Percentiles rank a stretch among this genome's conserved stretches.
phyloP scores from a whole-genome alignment of 345 rosid species.

The Erucastrum elatum region DNA sequence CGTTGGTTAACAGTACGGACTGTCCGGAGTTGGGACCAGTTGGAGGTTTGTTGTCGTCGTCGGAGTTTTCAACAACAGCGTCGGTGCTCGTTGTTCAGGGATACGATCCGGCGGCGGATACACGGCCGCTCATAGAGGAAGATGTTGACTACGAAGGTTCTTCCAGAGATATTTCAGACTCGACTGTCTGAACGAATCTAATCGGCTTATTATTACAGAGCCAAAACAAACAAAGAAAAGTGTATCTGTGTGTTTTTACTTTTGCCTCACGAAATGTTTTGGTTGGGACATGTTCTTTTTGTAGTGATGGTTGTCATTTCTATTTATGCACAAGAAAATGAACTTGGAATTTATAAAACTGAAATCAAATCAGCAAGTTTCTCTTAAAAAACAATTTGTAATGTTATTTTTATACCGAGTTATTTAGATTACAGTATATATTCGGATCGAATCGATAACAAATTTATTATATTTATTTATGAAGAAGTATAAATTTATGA shows the following conservation, averaged over 20 bases:
- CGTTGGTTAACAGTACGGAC: constrained; percentile 39
- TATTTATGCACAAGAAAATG: constrained; percentile 5
- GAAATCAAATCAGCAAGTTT: background rate
- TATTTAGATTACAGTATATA: too few species aligned
- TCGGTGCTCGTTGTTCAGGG: constrained; percentile 54
- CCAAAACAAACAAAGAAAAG: background rate
- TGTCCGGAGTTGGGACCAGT: constrained; percentile 54
- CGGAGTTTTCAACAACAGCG: constrained; percentile 47
- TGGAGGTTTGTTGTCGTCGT: constrained; percentile 47
- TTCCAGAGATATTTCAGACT: constrained; percentile 26
- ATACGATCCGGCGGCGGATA: constrained; percentile 38
- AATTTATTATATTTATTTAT: background rate
- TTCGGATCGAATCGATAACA: background rate
- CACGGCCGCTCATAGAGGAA: constrained; percentile 34
- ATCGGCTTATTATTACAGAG: background rate
- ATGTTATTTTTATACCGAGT: background rate
- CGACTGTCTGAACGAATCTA: constrained; percentile 21
- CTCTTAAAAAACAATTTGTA: background rate
- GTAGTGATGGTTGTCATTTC: constrained; percentile 18
- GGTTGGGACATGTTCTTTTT: background rate
- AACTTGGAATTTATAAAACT: background rate
- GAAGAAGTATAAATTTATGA: background rate
- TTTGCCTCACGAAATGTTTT: background rate
- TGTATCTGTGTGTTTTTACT: background rate
- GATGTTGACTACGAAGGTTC: constrained; percentile 18